A percentile compares a stretch with the other conserved stretches of the same genome.
Conservation (phyloP, 768 basidiomycete species). For the Postia placenta region DNA sequence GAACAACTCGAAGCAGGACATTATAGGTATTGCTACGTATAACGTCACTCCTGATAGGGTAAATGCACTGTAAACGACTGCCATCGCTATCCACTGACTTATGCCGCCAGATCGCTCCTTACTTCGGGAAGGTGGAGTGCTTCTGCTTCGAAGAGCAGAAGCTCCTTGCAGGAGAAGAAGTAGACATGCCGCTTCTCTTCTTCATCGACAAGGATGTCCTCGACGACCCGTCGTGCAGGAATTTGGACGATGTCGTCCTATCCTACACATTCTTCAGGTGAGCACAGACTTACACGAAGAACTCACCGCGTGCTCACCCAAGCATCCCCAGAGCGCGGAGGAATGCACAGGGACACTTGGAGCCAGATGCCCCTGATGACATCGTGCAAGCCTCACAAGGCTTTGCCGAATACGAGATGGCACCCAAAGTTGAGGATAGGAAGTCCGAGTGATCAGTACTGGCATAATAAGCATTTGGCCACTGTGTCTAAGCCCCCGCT, state of each 20-base stretch:
- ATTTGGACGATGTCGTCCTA: slow-evolving; percentile 86
- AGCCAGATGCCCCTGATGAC: slow-evolving; percentile 83
- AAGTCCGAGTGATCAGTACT: too few relatives aligned
- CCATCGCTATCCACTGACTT: background rate
- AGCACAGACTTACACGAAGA: slow-evolving; percentile 17
- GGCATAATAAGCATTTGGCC: too few relatives aligned
- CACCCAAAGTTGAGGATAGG: slow-evolving; percentile 26
- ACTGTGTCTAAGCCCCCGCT: too few relatives aligned
- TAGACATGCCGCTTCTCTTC: slow-evolving; percentile 97
- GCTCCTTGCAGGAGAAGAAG: slow-evolving; percentile 89
- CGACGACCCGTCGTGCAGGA: slow-evolving; percentile 84
- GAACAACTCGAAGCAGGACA: slow-evolving; percentile 78
- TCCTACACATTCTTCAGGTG: slow-evolving; percentile 98
- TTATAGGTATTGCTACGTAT: slow-evolving; percentile 98
- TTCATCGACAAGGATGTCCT: slow-evolving; percentile 98
- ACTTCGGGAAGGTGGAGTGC: slow-evolving; percentile 99
- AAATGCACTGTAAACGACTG: slow-evolving; percentile 23
- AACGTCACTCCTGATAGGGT: slow-evolving; percentile 98
- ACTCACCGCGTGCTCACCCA: background rate
- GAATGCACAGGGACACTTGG: slow-evolving; percentile 79
- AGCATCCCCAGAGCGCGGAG: slow-evolving; percentile 62
- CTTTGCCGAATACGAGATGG: slow-evolving; percentile 56
- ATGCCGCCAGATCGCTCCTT: slow-evolving; percentile 79
- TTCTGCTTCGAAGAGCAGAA: slow-evolving; percentile 99
- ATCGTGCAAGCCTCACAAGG: slow-evolving; percentile 78